Conservation (phyloP, 495 filamentous ascomycete genomes). For the Umbilicaria muhlenbergii region DNA sequence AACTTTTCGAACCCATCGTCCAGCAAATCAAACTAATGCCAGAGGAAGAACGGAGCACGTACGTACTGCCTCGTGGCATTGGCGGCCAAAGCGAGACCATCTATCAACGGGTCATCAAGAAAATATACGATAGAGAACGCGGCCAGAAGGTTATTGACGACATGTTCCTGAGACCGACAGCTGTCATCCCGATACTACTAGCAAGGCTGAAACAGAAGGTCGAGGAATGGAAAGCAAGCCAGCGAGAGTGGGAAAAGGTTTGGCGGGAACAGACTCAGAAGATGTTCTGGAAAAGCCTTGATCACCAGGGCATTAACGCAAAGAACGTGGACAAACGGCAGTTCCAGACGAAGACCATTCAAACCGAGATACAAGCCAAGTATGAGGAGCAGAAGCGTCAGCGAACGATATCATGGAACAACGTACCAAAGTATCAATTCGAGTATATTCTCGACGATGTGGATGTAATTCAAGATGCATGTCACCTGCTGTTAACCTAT, state of each 20-base stretch:
- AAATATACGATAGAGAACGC: conserved; percentile 82
- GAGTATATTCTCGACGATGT: conserved; percentile 56
- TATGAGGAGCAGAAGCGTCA: conserved; percentile 68
- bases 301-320: conserved; percentile 81
- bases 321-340: conserved; percentile 78
- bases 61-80: conserved; percentile 64
- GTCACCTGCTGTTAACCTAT: conserved; percentile 63
- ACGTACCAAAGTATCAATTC: conserved; percentile 54
- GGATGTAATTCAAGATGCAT: conserved; percentile 65
- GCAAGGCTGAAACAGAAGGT: conserved; percentile 81
- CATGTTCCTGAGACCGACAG: conserved; percentile 65
- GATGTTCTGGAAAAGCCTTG: conserved; percentile 87
- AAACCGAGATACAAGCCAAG: conserved; percentile 71
- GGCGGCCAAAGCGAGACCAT: conserved; percentile 92
- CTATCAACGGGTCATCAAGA: conserved; percentile 92
- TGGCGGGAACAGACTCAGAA: conserved; percentile 89
- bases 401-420: conserved; percentile 40
- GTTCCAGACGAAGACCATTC: conserved; percentile 71
- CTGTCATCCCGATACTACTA: conserved; percentile 73
- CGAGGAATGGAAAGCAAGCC: conserved; percentile 91
- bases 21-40: conserved; percentile 69
- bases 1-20: conserved; percentile 84
- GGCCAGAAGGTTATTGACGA: conserved; percentile 69
- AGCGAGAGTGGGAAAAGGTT: conserved; percentile 97
- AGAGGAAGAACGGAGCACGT: conserved; percentile 50